Conservation (phyloP, 225 moss, liverwort and hornwort genomes). For the Pseudoscleropodium purum region DNA sequence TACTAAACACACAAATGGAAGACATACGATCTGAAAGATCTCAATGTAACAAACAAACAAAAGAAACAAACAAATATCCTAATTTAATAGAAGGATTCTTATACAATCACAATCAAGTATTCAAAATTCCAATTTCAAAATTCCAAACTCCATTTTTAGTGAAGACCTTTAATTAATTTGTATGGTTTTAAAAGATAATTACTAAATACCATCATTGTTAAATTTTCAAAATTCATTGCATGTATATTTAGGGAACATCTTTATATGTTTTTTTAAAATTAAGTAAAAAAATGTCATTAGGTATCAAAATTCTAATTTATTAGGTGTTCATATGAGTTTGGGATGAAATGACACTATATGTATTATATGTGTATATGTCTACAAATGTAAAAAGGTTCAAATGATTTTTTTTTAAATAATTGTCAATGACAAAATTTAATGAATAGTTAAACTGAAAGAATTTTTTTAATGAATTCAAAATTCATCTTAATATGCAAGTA, state of each 20-base stretch:
- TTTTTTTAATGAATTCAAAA: background rate
- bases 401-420: background rate
- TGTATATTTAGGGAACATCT: too few relatives aligned
- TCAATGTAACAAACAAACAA: too few relatives aligned
- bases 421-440: background rate
- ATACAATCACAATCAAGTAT: background rate
- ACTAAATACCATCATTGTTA: background rate
- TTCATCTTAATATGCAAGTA: too few relatives aligned
- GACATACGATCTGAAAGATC: too few relatives aligned
- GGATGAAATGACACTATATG: too few relatives aligned
- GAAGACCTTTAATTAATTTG: background rate
- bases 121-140: background rate
- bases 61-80: too few relatives aligned
- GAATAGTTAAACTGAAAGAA: background rate
- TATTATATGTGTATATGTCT: too few relatives aligned
- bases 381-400: background rate
- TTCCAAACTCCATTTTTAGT: background rate
- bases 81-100: too few relatives aligned
- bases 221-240: background rate
- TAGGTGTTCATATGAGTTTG: background rate
- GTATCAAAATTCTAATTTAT: background rate
- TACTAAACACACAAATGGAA: too few relatives aligned
- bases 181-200: background rate
- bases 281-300: background rate
- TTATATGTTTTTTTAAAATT: background rate